Percentiles rank a stretch among this genome's conserved stretches.
Evolutionary conservation across 495 filamentous ascomycete species (phyloP).

Genomic region (Talaromyces wortmannii): DNA sequence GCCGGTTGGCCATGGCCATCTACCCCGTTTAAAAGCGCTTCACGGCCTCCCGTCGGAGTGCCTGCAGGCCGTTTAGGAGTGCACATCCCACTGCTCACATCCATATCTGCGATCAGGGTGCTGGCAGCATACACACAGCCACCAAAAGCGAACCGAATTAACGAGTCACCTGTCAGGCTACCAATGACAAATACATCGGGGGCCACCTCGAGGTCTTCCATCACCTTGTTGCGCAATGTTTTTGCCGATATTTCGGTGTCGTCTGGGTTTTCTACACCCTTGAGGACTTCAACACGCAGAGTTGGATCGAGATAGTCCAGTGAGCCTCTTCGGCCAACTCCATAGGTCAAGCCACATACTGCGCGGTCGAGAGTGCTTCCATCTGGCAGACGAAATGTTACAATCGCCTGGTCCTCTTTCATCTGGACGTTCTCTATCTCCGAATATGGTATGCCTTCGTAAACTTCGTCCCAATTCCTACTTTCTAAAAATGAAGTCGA

Average conservation of each 20-base stretch:
- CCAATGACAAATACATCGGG: conserved; percentile 53
- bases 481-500: conserved; percentile 37
- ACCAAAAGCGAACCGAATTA: conserved; percentile 58
- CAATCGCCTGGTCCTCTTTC: conserved; percentile 20
- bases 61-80: conserved; percentile 4
- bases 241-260: conserved; percentile 41
- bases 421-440: conserved; percentile 38
- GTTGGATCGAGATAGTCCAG: conserved; percentile 44
- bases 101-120: conserved; percentile 31
- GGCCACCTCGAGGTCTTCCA: conserved; percentile 48
- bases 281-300: conserved; percentile 45
- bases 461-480: conserved; percentile 43
- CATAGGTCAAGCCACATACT: conserved; percentile 50
- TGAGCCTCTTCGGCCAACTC: conserved; percentile 53
- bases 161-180: conserved; percentile 57
- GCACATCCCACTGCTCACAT: neutral
- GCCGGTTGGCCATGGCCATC: neutral
- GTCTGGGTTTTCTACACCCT: conserved; percentile 8
- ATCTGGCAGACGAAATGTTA: conserved; percentile 40
- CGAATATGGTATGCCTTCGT: conserved; percentile 55
- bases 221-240: conserved; percentile 48
- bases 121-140: conserved; percentile 54
- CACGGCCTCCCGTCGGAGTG: conserved; percentile 1
- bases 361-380: conserved; percentile 36
- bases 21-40: conserved; percentile 1